phyloP scores from a whole-genome alignment of 305 asterid species.

The Solanum aculeatissimum region DNA sequence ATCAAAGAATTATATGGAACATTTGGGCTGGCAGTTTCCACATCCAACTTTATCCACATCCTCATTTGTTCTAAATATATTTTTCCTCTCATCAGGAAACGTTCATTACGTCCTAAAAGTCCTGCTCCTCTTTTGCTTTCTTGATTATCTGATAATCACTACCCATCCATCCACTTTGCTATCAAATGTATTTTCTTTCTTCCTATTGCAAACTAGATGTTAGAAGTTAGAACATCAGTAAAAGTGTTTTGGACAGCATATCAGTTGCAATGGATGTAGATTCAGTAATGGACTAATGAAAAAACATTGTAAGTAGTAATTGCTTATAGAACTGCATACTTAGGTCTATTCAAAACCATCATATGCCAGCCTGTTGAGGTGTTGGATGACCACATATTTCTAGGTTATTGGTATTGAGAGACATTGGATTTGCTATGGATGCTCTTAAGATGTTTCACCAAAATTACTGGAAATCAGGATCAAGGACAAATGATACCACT shows the following conservation, averaged over 20 bases:
- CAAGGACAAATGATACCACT: neutral
- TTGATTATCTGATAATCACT: neutral
- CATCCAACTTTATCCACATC: neutral
- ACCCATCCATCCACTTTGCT: neutral
- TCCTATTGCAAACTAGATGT: neutral
- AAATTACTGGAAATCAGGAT: neutral
- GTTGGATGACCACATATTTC: neutral
- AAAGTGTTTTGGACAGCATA: neutral
- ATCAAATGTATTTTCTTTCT: neutral
- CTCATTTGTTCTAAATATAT: neutral
- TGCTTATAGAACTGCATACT: neutral
- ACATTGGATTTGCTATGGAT: neutral
- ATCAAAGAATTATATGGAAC: neutral
- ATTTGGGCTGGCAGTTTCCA: neutral
- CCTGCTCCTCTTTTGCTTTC: neutral
- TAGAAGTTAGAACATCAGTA: neutral
- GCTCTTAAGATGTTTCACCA: neutral
- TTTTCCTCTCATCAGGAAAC: neutral
- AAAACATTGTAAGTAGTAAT: neutral
- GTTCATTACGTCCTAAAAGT: neutral
- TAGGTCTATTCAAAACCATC: neutral
- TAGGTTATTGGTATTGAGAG: neutral
- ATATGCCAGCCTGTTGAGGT: neutral
- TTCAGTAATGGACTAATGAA: neutral
- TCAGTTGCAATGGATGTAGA: neutral